phyloP scores from a whole-genome alignment of 2,329 filamentous ascomycete species.

The Aspergillus puulaauensis region DNA sequence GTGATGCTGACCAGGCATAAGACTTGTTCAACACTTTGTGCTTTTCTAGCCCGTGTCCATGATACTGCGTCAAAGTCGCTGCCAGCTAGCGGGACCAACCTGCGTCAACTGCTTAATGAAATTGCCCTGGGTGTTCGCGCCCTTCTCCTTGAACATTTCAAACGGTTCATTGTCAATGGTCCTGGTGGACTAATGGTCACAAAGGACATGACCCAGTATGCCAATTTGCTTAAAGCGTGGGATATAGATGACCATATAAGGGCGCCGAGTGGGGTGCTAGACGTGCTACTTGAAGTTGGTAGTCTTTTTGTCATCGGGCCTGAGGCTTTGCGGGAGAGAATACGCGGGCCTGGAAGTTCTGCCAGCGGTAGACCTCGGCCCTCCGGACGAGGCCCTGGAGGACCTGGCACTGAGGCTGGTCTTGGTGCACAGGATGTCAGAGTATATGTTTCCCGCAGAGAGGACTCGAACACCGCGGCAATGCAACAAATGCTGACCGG shows the following conservation, averaged over 20 bases:
- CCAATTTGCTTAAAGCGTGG: constrained; percentile 81
- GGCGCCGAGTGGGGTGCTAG: constrained; percentile 59
- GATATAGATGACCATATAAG: constrained; percentile 64
- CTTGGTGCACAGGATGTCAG: constrained; percentile 58
- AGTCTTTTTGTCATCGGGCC: constrained; percentile 92
- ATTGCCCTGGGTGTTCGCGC: constrained; percentile 75
- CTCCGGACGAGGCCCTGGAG: constrained; percentile 40
- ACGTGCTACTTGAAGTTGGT: constrained; percentile 88
- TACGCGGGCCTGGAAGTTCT: constrained; percentile 55
- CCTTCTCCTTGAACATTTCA: constrained; percentile 87
- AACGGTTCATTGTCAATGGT: constrained; percentile 88
- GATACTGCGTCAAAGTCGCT: constrained; percentile 66
- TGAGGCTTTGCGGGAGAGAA: constrained; percentile 71
- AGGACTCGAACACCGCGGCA: constrained; percentile 77
- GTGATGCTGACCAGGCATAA: constrained; percentile 21
- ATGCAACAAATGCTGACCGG: constrained; percentile 72
- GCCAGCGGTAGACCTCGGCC: constrained; percentile 32
- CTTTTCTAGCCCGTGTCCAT: constrained; percentile 72
- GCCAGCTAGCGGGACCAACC: constrained; percentile 65
- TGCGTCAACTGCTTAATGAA: constrained; percentile 79
- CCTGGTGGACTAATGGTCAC: constrained; percentile 93
- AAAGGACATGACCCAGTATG: constrained; percentile 94
- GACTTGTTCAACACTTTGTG: constrained; percentile 78
- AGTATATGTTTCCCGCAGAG: constrained; percentile 79
- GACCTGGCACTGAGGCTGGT: constrained; percentile 56